Percentiles rank a stretch among this genome's conserved stretches.
Evolutionary conservation across 176 grass and related monocot species (phyloP).

Genomic region (Ensete glaucum): DNA sequence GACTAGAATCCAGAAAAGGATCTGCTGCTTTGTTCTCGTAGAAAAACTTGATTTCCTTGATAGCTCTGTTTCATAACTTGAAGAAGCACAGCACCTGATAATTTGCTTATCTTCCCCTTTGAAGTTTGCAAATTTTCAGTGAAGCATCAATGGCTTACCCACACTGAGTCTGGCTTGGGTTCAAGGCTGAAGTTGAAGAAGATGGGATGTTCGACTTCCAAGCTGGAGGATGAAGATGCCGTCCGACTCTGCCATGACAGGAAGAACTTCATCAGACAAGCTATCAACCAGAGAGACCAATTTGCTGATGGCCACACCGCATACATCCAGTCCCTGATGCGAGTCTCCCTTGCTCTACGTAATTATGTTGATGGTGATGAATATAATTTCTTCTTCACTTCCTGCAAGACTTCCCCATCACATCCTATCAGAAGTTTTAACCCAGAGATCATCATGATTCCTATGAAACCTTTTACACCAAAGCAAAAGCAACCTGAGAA

Average conservation of each 20-base stretch:
- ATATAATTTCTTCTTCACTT: constrained; percentile 39
- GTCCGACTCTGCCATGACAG: constrained; percentile 63
- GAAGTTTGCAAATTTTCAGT: not conserved
- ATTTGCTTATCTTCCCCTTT: not conserved
- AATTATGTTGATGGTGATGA: constrained; percentile 67
- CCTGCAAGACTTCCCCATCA: constrained; percentile 25
- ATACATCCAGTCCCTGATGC: constrained; percentile 57
- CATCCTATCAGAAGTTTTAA: constrained; percentile 29
- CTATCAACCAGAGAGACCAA: constrained; percentile 51
- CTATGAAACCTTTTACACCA: not conserved
- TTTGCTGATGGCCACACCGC: constrained; percentile 55
- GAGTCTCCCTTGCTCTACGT: constrained; percentile 56
- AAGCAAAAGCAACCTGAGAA: not conserved
- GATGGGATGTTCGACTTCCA: constrained; percentile 87
- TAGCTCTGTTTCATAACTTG: constrained; percentile 9
- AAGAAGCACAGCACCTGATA: constrained; percentile 29
- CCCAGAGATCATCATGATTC: constrained; percentile 39
- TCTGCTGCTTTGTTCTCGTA: not conserved
- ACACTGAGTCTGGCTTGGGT: constrained; percentile 1
- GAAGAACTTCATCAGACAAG: constrained; percentile 70
- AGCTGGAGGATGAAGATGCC: constrained; percentile 58
- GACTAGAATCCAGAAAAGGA: not conserved
- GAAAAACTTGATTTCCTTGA: not conserved
- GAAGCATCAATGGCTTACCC: constrained; percentile 3
- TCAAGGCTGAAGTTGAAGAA: constrained; percentile 10